Evolutionary conservation across 179 eudicot genomes (phyloP), one percentile per base, ranked within the genome.

Genomic region (Carnegiea gigantea): DNA sequence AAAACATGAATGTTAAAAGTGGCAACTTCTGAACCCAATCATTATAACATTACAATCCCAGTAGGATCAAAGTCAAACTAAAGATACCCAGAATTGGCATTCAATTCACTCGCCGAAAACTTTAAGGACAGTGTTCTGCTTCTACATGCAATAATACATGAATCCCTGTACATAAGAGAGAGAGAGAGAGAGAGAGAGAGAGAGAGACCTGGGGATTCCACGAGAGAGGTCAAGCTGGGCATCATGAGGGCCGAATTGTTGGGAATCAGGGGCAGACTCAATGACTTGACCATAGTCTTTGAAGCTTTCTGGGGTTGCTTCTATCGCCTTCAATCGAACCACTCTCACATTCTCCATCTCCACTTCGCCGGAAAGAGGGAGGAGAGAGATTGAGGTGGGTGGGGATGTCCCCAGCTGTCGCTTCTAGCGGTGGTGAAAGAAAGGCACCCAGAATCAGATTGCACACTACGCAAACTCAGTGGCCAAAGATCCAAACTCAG

Each of bases 241-340:
- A 84, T 95, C 99, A 76, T 43, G 83, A 79, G 97, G 93, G 6
- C 98, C 98, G 74, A 89, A 95, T 28, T 84, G 84, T 13, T 89
- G 87, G 33, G 91, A 93, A 82, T 94, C 98, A 28, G 87, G 73
- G 0, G 89, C 89, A 59, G 92, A 86, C 33, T 88, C 85, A 21
- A 95, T 90, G 10, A 93, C 95, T 81, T 95, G 97, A 1, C 99
- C 99, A 82, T 88, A 95, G 8, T 92, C 93, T 73, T 79, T 30
- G 88, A 95, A 95, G 78, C 82, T 89, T 83, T 89, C 94, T 57
- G 91, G 86, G 6, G 92, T 93, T 68, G 97, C 99, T 79, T 93
- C 99, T 26, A 90, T 88, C 5, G 92, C 86, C n/a, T 87, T 83
- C 67, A 92, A 54, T 81, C 79, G 89, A 74, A 91, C 80, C 70